These are phyloP conservation scores for Podospora bellae-mahoneyi DNA, from an alignment of 495 filamentous ascomycete species.

Conservation along the genomic window DNA sequence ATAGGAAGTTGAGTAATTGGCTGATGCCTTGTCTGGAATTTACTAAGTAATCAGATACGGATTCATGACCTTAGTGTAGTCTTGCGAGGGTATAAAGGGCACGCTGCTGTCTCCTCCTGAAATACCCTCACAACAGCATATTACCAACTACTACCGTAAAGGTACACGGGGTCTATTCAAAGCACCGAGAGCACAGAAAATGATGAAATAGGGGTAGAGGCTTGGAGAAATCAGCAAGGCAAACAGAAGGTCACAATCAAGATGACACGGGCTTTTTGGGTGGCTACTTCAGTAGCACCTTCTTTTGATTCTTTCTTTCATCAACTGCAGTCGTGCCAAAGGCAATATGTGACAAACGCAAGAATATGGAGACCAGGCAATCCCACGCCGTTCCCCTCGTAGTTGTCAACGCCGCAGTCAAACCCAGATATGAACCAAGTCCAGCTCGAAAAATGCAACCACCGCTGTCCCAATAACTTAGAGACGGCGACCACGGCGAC, in stretches of 20 bases:
- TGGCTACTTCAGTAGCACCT: constrained; percentile 28
- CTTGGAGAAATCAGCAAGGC: not conserved
- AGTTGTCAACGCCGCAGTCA: constrained; percentile 58
- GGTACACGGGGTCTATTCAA: no score
- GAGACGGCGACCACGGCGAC: constrained; percentile 99
- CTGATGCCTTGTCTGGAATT: no score
- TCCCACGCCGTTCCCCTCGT: constrained; percentile 64
- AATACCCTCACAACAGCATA: no score
- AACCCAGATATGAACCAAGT: constrained; percentile 45
- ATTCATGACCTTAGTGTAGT: no score
- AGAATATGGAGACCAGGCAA: constrained; percentile 63
- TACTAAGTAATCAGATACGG: no score
- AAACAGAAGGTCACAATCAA: not conserved
- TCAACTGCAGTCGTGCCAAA: constrained; percentile 49
- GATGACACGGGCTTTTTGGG: not conserved
- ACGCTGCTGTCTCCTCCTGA: no score
- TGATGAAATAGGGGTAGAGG: no score
- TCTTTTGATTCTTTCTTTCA: constrained; percentile 36
- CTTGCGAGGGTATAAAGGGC: no score
- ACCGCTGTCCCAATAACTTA: constrained; percentile 48
- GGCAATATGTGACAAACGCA: constrained; percentile 53
- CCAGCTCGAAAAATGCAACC: constrained; percentile 34
- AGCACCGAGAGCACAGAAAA: no score
- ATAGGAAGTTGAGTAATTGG: no score
- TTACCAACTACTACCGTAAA: no score